Base-by-base conservation (phyloP, 495 filamentous ascomycete genomes). In the Aspergillus diversus region DNA sequence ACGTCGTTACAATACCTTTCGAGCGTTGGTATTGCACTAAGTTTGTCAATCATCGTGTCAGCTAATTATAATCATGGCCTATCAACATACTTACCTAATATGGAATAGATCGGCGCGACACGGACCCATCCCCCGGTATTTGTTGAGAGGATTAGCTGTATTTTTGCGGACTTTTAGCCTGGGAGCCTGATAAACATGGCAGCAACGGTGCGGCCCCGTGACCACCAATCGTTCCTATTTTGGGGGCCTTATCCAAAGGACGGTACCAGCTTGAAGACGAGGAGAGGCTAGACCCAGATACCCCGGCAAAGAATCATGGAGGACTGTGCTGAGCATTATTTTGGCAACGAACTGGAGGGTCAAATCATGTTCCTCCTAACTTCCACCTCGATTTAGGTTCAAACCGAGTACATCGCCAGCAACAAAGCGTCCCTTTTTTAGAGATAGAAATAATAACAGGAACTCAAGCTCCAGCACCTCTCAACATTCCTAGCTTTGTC, bases 81-180 rank as follows among this genome's bases (percentile, higher is more conserved):
- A 9, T 15, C 34, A 54, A 32, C 4, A 31, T 4, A 27, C 8
- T 34, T 55, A n/a, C 58, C 54, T 3, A 21, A 55, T 35, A 3
- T 6, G 33, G 61, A 33, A 57, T 31, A 33, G 32, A 60, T 56
- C 51, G 7, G 39, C 61, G 57, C 42, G 21, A 17, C 34, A 43
- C 51, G 52, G 62, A 65, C 52, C 57, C 61, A 65, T 70, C 63
- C 68, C 65, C 68, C 68, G 68, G 68, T 67, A 70, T 70, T 59
- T 17, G 21, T 16, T 60, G 21, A 27, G 51, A 59, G 61, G 11
- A 3, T n/a, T n/a, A 35, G n/a, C 11, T 33, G 53, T 57, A 42
- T 57, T 57, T 13, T 15, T 56, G 52, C 21, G 21, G 21, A 27
- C 21, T 27, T 2, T 27, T 27, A 27, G 21, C 42, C 52, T 63